Base-by-base conservation (phyloP, 176 grass and related monocot species). In the Dendrocalamus sinicus region DNA sequence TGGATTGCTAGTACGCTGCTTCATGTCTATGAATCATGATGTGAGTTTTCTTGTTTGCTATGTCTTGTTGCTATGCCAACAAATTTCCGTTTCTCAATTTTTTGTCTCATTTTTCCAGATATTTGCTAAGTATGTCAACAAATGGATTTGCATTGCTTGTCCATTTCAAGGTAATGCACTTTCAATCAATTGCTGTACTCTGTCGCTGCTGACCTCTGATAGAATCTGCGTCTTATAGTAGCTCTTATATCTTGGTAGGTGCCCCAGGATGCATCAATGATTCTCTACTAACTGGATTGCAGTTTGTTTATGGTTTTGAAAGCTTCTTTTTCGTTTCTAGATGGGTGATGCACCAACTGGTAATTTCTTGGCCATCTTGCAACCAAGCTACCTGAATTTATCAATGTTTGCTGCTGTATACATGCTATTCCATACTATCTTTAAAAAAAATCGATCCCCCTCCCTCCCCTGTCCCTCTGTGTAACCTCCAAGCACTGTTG, bases 281-380 rank as follows among this genome's bases (percentile, higher is more conserved):
- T 92, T 92, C 95, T 86, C 91, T 98, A 41, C 86, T 98, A 77
- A 98, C 95, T 68, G 95, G 95, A 32, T 57, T 98, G 51, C 95
- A 98, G 70, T 98, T 98, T 95, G 88, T 95, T 61, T 93, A 93
- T 92, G 95, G 95, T 79, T 98, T 98, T 81, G 93, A 89, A 75
- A 98, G 91, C 79, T 98, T 93, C 86, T 98, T 98, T 88, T 98
- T 98, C n/a, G 91, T 98, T 90, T 90, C 89, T 69, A 93, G 93
- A 93, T 98, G 95, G 95, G 53, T 58, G 6, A 98, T 98, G 95
- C 95, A 98, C 66, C 95, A 98, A 89, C 51, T 98, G 95, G 95
- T 95, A 98, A 93, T 72, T 74, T 85, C 72, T 89, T 77, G 39
- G 35, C 26, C 74, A 53, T 73, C 11, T 78, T 72, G 39, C 16